Percentiles rank a stretch among this genome's conserved stretches.
phyloP scores from a whole-genome alignment of 2,329 filamentous ascomycete genomes.

The Pseudocercospora cruenta region DNA sequence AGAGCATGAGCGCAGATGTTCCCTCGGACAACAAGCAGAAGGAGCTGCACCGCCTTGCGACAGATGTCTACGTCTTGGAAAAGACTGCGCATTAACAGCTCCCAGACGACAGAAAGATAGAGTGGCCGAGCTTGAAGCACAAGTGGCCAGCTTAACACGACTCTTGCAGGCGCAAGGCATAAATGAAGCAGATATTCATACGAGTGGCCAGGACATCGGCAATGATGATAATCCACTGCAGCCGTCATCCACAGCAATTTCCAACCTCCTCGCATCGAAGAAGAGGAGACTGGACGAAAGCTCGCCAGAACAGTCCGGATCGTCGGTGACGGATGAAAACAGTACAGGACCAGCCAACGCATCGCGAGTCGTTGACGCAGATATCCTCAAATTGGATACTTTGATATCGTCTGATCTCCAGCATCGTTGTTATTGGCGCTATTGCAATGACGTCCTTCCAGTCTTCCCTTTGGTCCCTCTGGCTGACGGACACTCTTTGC shows the following conservation, averaged over 20 bases:
- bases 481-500: slow-evolving; percentile 15
- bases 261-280: slow-evolving; percentile 9
- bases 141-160: slow-evolving; percentile 35
- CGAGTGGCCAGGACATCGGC: neutral
- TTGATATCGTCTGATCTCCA: slow-evolving; percentile 28
- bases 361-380: neutral
- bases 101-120: slow-evolving; percentile 32
- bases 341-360: neutral
- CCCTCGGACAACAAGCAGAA: slow-evolving; percentile 17
- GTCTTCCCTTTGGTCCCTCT: slow-evolving; percentile 29
- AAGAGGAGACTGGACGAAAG: slow-evolving; percentile 19
- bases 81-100: slow-evolving; percentile 32
- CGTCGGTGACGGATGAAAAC: neutral
- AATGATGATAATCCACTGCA: neutral
- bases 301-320: neutral
- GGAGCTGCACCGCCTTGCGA: slow-evolving; percentile 31
- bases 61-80: slow-evolving; percentile 33
- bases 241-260: neutral
- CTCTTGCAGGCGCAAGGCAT: slow-evolving; percentile 33
- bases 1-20: slow-evolving; percentile 8
- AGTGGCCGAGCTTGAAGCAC: slow-evolving; percentile 36
- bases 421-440: slow-evolving; percentile 25
- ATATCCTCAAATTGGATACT: slow-evolving; percentile 26
- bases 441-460: slow-evolving; percentile 26
- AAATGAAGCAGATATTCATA: neutral